Conservation (phyloP, 352 stramenopile genomes). For the Phytophthora sp. region DNA sequence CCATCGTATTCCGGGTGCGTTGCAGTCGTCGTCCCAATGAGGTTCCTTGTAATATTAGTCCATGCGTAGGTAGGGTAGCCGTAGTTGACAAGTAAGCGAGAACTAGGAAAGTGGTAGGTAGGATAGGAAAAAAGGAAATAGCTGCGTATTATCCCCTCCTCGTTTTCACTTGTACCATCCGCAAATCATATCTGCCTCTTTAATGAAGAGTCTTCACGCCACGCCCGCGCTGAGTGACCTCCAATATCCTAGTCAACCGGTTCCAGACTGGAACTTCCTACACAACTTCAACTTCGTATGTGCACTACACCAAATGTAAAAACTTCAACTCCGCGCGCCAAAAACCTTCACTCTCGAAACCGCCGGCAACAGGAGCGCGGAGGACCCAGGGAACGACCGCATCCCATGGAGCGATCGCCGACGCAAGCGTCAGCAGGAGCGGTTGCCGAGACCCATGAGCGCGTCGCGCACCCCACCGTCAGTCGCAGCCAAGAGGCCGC, state of each 20-base stretch:
- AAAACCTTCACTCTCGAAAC: conserved; percentile 36
- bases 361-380: too few relatives aligned
- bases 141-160: neutral
- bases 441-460: neutral
- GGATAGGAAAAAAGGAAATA: too few relatives aligned
- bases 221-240: too few relatives aligned
- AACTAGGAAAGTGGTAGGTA: conserved; percentile 8
- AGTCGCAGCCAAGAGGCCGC: neutral
- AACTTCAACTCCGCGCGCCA: conserved; percentile 8
- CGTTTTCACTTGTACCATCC: neutral
- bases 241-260: too few relatives aligned
- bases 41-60: conserved; percentile 39
- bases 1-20: conserved; percentile 27
- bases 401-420: too few relatives aligned
- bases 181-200: conserved; percentile 25
- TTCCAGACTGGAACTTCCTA: too few relatives aligned
- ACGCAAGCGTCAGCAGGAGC: too few relatives aligned
- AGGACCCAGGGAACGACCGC: too few relatives aligned
- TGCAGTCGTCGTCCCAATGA: conserved; percentile 32
- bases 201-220: too few relatives aligned
- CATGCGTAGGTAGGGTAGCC: conserved; percentile 36
- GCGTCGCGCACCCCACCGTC: neutral
- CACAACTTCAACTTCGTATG: too few relatives aligned
- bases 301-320: conserved; percentile 29
- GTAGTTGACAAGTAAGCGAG: conserved; percentile 39